Evolutionary conservation across 1,284 basidiomycete species (phyloP).

Genomic region (Irpex rosettiformis): DNA sequence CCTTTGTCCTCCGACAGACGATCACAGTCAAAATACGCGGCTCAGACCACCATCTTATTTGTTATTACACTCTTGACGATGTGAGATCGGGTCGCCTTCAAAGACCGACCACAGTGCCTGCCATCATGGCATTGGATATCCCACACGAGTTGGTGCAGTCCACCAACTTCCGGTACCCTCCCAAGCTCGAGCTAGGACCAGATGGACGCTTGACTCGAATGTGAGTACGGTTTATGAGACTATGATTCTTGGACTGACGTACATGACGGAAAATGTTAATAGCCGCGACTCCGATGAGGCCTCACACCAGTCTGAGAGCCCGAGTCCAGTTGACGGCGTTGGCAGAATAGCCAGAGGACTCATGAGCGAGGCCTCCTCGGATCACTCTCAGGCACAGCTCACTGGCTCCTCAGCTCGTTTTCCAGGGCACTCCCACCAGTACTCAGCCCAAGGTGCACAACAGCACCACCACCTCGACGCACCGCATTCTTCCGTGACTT

Average conservation of each 20-base stretch:
- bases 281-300: conserved; percentile 26
- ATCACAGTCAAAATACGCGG: conserved; percentile 75
- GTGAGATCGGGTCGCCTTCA: conserved; percentile 60
- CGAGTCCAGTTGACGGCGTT: conserved; percentile 14
- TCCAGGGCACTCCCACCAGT: conserved; percentile 19
- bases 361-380: conserved; percentile 24
- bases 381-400: conserved; percentile 20
- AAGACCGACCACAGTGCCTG: conserved; percentile 56
- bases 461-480: conserved; percentile 3
- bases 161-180: conserved; percentile 71
- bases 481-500: neutral
- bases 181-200: conserved; percentile 60
- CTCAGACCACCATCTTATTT: conserved; percentile 76
- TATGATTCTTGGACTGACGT: conserved; percentile 1
- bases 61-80: conserved; percentile 78
- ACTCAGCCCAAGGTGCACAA: conserved; percentile 11
- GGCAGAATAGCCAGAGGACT: conserved; percentile 17
- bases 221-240: conserved; percentile 35
- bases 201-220: conserved; percentile 56
- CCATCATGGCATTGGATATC: conserved; percentile 65
- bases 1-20: conserved; percentile 42
- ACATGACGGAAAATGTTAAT: conserved; percentile 8
- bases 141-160: conserved; percentile 66
- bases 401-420: conserved; percentile 19
- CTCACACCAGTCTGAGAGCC: conserved; percentile 22